phyloP scores from a whole-genome alignment of 306 rosid genomes.

The Quillaja saponaria region DNA sequence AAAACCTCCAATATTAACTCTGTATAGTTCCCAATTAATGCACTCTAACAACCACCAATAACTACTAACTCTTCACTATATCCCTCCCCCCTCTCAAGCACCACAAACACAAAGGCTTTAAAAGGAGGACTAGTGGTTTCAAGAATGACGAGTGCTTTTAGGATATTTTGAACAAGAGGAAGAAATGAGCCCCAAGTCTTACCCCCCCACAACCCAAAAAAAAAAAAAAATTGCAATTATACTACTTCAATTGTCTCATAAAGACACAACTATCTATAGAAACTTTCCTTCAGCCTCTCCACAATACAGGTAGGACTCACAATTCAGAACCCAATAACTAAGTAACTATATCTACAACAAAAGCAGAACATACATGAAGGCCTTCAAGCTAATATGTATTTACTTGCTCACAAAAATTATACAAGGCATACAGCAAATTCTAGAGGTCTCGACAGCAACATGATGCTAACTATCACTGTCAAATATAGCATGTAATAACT shows the following conservation, averaged over 20 bases:
- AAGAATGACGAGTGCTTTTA: background rate
- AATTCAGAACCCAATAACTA: background rate
- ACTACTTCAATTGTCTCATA: no score
- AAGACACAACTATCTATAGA: background rate
- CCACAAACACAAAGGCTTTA: background rate
- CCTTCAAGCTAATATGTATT: no score
- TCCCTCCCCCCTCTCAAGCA: background rate
- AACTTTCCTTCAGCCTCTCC: background rate
- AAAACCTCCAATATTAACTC: conserved; percentile 1
- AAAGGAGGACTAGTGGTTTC: background rate
- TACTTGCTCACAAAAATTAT: no score
- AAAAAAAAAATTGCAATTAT: no score
- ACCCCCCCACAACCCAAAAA: no score
- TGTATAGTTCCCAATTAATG: background rate
- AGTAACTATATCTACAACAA: no score
- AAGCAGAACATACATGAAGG: no score
- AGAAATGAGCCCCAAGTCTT: no score
- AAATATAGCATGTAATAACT: no score
- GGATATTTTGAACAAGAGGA: background rate
- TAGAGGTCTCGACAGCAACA: no score
- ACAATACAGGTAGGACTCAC: background rate
- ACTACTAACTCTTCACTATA: background rate
- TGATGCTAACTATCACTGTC: conserved; percentile 21
- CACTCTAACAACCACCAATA: no score
- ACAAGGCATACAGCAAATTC: no score